Conservation (phyloP, 2,329 filamentous ascomycete species). For the Stachybotrys chlorohalonatus region DNA sequence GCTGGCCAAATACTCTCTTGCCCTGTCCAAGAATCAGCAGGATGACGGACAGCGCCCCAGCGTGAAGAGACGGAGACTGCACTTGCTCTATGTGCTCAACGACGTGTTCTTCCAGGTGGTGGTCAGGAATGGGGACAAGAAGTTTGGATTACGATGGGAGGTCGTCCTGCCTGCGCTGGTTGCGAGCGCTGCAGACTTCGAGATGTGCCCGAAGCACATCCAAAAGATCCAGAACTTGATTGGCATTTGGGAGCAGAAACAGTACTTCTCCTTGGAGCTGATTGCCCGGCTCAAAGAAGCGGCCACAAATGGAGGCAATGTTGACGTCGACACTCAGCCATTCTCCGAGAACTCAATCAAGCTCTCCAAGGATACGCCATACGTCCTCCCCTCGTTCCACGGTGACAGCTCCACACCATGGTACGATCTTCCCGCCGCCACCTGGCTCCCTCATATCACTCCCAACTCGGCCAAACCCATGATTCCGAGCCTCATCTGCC, state of each 20-base stretch:
- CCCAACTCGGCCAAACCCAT: constrained; percentile 70
- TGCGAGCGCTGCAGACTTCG: constrained; percentile 45
- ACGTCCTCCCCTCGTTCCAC: constrained; percentile 65
- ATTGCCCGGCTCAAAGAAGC: constrained; percentile 51
- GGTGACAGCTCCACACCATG: constrained; percentile 66
- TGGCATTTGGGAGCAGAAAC: constrained; percentile 59
- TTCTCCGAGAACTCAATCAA: constrained; percentile 18
- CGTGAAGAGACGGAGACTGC: constrained; percentile 58
- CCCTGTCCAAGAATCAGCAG: constrained; percentile 45
- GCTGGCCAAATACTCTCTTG: constrained; percentile 67
- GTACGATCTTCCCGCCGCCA: constrained; percentile 76
- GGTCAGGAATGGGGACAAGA: constrained; percentile 37
- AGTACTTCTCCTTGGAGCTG: constrained; percentile 48
- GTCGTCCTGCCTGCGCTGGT: constrained; percentile 54
- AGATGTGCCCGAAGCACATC: constrained; percentile 55
- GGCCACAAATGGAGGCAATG: constrained; percentile 31
- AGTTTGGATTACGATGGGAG: constrained; percentile 49
- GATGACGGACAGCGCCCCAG: constrained; percentile 34
- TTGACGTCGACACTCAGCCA: constrained; percentile 10
- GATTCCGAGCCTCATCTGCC: constrained; percentile 59
- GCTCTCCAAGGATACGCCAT: constrained; percentile 51
- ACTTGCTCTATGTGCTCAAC: constrained; percentile 70
- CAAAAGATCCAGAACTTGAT: constrained; percentile 57
- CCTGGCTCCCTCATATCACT: constrained; percentile 69
- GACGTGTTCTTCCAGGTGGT: constrained; percentile 67